Conservation (phyloP, 495 filamentous ascomycete genomes). For the Massariosphaeria phaeospora region DNA sequence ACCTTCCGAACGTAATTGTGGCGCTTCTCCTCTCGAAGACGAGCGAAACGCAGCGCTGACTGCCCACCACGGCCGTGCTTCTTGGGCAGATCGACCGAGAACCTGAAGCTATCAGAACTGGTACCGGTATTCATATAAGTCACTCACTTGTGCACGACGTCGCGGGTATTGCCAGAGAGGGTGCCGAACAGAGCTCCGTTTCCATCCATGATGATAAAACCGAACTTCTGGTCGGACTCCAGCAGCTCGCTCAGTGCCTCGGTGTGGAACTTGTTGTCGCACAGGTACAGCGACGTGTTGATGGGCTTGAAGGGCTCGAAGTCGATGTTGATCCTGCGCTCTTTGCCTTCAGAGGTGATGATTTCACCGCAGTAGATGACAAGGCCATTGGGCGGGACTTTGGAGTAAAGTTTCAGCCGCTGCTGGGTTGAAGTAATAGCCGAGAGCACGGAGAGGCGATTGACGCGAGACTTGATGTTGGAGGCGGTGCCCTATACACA, state of each 20-base stretch:
- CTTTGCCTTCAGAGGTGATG: conserved; percentile 95
- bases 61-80: conserved; percentile 99
- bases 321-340: conserved; percentile 98
- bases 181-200: conserved; percentile 97
- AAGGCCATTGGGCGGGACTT: conserved; percentile 93
- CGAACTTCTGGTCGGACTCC: conserved; percentile 97
- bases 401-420: conserved; percentile 96
- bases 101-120: conserved; percentile 34
- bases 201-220: conserved; percentile 99
- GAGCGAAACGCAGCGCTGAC: conserved; percentile 96
- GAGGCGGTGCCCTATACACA: conserved; percentile 74
- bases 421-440: conserved; percentile 99
- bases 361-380: conserved; percentile 99
- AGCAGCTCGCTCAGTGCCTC: conserved; percentile 93
- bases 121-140: not conserved
- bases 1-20: conserved; percentile 99
- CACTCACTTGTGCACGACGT: conserved; percentile 78
- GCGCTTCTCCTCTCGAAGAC: conserved; percentile 98
- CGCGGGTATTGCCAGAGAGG: conserved; percentile 90
- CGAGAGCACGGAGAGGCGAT: conserved; percentile 92
- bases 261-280: conserved; percentile 99
- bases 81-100: conserved; percentile 94
- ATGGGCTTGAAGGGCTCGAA: conserved; percentile 99
- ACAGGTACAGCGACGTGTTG: conserved; percentile 97
- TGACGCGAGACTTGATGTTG: conserved; percentile 99